These are phyloP conservation scores for Cryptococcus sp. DNA, from an alignment of 1,284 basidiomycete genomes.

Conservation along the genomic window DNA sequence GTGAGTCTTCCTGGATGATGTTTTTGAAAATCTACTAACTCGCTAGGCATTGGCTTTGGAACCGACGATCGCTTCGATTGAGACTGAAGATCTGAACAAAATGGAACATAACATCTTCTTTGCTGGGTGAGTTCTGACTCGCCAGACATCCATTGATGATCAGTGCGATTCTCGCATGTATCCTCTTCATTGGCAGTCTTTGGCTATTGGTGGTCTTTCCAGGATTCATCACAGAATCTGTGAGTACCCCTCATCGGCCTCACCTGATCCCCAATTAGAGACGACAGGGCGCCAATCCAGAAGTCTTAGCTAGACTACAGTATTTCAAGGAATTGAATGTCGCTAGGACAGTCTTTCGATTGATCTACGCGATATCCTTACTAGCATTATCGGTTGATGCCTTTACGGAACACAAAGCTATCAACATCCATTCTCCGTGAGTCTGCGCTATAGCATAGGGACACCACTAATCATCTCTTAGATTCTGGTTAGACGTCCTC, in stretches of 20 bases:
- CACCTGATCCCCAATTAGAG: conserved; percentile 5
- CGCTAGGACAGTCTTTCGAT: conserved; percentile 25
- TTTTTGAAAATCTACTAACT: background rate
- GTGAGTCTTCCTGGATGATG: conserved; percentile 14
- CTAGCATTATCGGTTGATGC: conserved; percentile 25
- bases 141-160: background rate
- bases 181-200: conserved; percentile 15
- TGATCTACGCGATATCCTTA: conserved; percentile 20
- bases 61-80: conserved; percentile 15
- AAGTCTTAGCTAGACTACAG: conserved; percentile 27
- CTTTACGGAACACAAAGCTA: conserved; percentile 13
- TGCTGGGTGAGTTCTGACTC: conserved; percentile 13
- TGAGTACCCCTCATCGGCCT: conserved; percentile 5
- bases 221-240: conserved; percentile 21
- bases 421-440: conserved; percentile 21
- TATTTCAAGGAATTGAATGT: conserved; percentile 33
- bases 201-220: conserved; percentile 25
- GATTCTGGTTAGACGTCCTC: conserved; percentile 31
- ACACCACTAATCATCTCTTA: background rate
- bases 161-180: conserved; percentile 13
- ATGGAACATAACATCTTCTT: conserved; percentile 33
- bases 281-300: conserved; percentile 33
- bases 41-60: background rate
- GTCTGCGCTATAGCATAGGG: background rate
- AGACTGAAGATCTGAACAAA: conserved; percentile 14